A percentile compares a stretch with the other conserved stretches of the same genome.
phyloP scores from a whole-genome alignment of 257 asterid genomes.

The Scutellaria galericulata region DNA sequence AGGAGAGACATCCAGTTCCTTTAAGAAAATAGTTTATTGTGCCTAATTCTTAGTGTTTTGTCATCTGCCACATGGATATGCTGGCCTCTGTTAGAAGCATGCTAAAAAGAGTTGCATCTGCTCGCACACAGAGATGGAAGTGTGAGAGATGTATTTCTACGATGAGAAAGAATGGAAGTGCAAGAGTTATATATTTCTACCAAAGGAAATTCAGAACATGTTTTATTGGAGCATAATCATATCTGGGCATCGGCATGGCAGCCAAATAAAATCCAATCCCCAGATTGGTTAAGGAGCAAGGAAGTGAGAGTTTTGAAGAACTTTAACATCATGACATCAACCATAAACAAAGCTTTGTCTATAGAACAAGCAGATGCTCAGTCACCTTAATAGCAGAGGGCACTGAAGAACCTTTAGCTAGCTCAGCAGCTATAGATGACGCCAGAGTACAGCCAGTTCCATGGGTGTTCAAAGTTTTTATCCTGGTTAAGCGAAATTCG shows the following conservation, averaged over 20 bases:
- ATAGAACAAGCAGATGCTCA: conserved; percentile 5
- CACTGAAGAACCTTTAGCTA: conserved; percentile 82
- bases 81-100: background rate
- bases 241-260: background rate
- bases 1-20: conserved; percentile 21
- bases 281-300: background rate
- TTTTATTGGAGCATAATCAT: conserved; percentile 4
- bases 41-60: background rate
- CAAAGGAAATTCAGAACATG: conserved; percentile 12
- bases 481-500: conserved; percentile 75
- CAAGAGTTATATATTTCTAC: background rate
- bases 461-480: conserved; percentile 75
- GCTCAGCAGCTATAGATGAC: conserved; percentile 89
- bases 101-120: background rate
- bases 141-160: background rate
- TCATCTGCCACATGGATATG: conserved; percentile 9
- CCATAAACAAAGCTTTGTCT: conserved; percentile 17
- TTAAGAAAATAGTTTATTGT: background rate
- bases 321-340: conserved; percentile 16
- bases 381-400: conserved; percentile 82
- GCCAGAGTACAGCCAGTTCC: conserved; percentile 99
- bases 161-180: background rate
- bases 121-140: background rate
- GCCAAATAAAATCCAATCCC: conserved; percentile 9
- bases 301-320: background rate